Evolutionary conservation across 179 eudicot species (phyloP), one percentile per base, ranked within the genome.

Genomic region (Beta corolliflora): DNA sequence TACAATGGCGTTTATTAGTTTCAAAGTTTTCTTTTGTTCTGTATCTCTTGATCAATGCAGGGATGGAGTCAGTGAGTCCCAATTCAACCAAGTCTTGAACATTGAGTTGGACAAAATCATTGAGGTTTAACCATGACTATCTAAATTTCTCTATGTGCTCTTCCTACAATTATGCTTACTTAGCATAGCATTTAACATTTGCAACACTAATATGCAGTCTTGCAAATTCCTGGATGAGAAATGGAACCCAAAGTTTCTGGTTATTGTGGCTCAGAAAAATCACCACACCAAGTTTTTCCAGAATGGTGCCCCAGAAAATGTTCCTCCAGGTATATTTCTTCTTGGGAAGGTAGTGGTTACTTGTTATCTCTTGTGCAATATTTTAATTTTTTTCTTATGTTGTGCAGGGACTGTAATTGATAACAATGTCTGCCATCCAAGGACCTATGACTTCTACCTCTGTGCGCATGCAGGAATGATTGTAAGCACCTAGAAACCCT

Each of bases 1-100:
- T n/a, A n/a, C n/a, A n/a, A n/a, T n/a, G n/a, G n/a, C n/a, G n/a
- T n/a, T n/a, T n/a, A n/a, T n/a, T n/a, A n/a, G n/a, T n/a, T n/a
- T n/a, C n/a, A n/a, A 14, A 15, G 11, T 73, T 8, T 70, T 45
- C 4, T 8, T 77, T 9, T 25, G 41, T 12, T 54, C 1, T 7
- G 21, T 46, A 4, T 41, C 80, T 14, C 11, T 73, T 46, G 10
- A 50, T 70, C 10, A 45, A 70, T 50, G 4, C 9, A 94, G 98
- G 88, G 98, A 94, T 79, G 98, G 98, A 48, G 98, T 94, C 29
- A 93, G 97, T 73, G 98, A 94, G 77, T 91, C 95, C 0, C 98
- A 94, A 64, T 94, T 94, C 77, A 89, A 80, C 69, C 98, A 94
- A 87, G 97, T 94, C 18, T 86, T 94, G 77, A 94, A 93, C 84